Base-by-base conservation (phyloP, 139 green algal species). In the Trebouxia sp. region DNA sequence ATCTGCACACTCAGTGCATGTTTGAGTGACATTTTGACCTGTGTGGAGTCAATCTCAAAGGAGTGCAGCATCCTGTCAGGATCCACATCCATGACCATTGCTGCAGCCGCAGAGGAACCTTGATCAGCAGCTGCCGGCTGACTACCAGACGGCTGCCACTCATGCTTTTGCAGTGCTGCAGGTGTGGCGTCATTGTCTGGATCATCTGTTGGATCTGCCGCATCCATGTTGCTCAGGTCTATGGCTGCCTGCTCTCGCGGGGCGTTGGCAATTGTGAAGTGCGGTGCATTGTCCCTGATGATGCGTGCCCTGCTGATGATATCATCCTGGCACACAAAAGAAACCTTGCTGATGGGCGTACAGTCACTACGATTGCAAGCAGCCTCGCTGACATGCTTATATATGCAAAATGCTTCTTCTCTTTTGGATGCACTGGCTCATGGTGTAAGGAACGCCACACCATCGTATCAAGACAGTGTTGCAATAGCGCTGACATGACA, bases 41-140 rank as follows among this genome's bases (percentile, higher is more conserved):
- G n/a, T 30, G 87, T 51, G 11, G 88, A 69, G 37, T 91, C 62
- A n/a, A 97, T 87, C 83, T 96, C 91, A 82, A 97, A 96, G 3
- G 89, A 86, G 80, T 90, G 85, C 76, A 95, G 85, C 83, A 93
- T 83, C 37, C 80, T 28, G 51, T 72, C 50, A 72, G 72, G 45
- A 17, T 66, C 48, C 12, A 43, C 53, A 45, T 75, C 51, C 69
- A 41, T 55, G 39, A 24, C 55, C 39, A 75, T 38, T 28, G 55
- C 56, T 12, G 38, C 76, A 75, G 76, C 76, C 22, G 42, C 72
- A 43, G 41, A 43, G 43, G 72, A 43, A 43, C 26, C 39, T 39
- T 51, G 72, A 45, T 62, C 43, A 32, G 28, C 47, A 65, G 67
- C 20, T 8, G 28, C 67, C 14, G 69, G 69, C 69, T 39, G 41